Percentiles rank a stretch among this genome's conserved stretches.
These are phyloP conservation scores for Phialophora expanda DNA, from an alignment of 2,329 filamentous ascomycete species.

Conservation along the genomic window DNA sequence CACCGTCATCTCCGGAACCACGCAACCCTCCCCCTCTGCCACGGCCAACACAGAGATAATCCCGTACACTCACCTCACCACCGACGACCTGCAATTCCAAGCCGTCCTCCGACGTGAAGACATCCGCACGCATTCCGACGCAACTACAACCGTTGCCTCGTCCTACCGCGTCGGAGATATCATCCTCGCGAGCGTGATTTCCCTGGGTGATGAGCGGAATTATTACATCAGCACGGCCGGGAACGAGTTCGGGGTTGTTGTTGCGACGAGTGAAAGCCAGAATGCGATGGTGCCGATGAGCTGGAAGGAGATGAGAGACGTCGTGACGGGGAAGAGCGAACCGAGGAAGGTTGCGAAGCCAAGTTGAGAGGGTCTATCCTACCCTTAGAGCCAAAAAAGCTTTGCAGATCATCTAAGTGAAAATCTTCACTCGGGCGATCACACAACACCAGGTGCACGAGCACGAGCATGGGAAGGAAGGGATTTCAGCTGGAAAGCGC, in stretches of 20 bases:
- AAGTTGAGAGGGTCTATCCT: conserved; percentile 45
- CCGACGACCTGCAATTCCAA: conserved; percentile 75
- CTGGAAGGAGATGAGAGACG: conserved; percentile 94
- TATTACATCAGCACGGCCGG: conserved; percentile 93
- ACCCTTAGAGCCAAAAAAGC: not conserved
- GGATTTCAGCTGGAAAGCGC: not conserved
- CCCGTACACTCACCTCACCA: conserved; percentile 44
- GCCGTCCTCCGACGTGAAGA: conserved; percentile 87
- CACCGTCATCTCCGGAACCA: conserved; percentile 66
- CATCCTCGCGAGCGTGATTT: conserved; percentile 85
- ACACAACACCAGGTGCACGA: not conserved
- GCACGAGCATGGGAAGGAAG: not conserved
- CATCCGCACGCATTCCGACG: conserved; percentile 94
- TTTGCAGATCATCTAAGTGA: not conserved
- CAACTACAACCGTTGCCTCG: conserved; percentile 92
- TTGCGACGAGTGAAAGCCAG: conserved; percentile 89
- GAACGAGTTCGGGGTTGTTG: conserved; percentile 83
- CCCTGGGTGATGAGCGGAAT: conserved; percentile 87
- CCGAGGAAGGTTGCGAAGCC: conserved; percentile 92
- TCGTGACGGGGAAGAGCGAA: conserved; percentile 76
- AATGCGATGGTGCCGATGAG: conserved; percentile 91
- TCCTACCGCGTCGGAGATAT: conserved; percentile 92
- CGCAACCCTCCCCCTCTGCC: conserved; percentile 49
- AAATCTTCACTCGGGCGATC: not conserved
- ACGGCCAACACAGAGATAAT: conserved; percentile 26